Base-by-base conservation (phyloP, 2,329 filamentous ascomycete species). In the Neonectria hederae region DNA sequence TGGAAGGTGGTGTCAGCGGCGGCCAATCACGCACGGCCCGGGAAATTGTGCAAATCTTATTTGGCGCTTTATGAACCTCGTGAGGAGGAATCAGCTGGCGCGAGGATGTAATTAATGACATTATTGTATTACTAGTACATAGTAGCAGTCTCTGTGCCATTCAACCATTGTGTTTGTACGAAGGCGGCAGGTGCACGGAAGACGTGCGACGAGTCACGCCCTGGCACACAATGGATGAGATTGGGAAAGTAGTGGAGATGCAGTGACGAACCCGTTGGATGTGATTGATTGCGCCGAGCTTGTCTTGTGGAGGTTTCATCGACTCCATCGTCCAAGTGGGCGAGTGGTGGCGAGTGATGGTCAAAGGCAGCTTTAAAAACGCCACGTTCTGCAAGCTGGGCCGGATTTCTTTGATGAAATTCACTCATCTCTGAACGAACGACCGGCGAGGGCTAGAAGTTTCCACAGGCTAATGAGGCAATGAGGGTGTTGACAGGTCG, bases 21-120 rank as follows among this genome's bases (percentile, higher is more conserved):
- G 43, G 49, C 66, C 66, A 69, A 69, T 69, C 63, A 59, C 13
- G 32, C 26, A 21, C 22, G 43, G 38, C 43, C 54, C 54, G 54
- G 68, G 72, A 76, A 66, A 75, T 75, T 75, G 65, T 74, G 67
- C 72, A 76, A 76, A 75, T 76, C 66, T 76, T 72, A 72, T 62
- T 65, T 65, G 59, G 55, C 43, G 21, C 55, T 60, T 52, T 69
- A 49, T 68, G 65, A 58, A 67, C 62, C 40, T 19, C 38, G 38
- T 42, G 38, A 42, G 38, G n/a, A 42, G 13, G n/a, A 21, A 9
- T 5, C 38, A 19, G n/a, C 9, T 11, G n/a, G 49, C 49, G 52
- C 35, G 38, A 45, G 53, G 45, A 42, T 45, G 49, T 42, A 42
- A 42, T 42, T 42, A 42, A 42, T 21, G n/a, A n/a, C 10, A 40